Evolutionary conservation across 345 rosid species (phyloP).

Genomic region (Turritis glabra): DNA sequence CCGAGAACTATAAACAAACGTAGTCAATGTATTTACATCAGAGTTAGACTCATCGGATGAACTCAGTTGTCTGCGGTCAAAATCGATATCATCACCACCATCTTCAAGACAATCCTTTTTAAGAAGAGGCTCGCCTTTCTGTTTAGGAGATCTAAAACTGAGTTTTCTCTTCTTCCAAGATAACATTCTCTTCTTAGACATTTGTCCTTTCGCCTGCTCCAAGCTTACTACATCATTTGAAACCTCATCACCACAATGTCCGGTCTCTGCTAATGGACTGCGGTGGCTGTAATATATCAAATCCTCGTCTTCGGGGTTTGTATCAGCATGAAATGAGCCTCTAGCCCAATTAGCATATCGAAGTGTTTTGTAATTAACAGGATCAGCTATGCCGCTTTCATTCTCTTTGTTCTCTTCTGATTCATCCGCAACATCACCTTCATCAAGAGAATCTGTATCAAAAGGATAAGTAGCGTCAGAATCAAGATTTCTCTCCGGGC

Average conservation of each 20-base stretch:
- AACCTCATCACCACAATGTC: conserved; percentile 49
- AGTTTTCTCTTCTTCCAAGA: conserved; percentile 94
- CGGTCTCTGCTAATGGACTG: conserved; percentile 55
- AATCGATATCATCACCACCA: conserved; percentile 99
- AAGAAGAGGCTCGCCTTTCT: conserved; percentile 88
- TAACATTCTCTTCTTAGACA: conserved; percentile 65
- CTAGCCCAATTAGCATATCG: conserved; percentile 78
- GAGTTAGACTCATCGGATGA: conserved; percentile 70
- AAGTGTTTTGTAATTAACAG: conserved; percentile 81
- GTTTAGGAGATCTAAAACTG: conserved; percentile 83
- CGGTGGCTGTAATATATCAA: conserved; percentile 86
- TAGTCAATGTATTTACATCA: conserved; percentile 29
- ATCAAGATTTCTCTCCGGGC: conserved; percentile 70
- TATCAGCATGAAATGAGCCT: conserved; percentile 61
- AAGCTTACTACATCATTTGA: conserved; percentile 40
- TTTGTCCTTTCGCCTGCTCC: conserved; percentile 52
- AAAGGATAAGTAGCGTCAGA: conserved; percentile 72
- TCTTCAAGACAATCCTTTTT: conserved; percentile 91
- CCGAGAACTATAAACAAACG: not conserved
- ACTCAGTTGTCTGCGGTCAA: conserved; percentile 86
- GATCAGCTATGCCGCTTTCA: conserved; percentile 47
- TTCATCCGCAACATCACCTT: conserved; percentile 65
- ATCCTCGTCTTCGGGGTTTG: conserved; percentile 61
- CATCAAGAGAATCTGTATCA: conserved; percentile 85
- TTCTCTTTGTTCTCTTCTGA: conserved; percentile 73